These are phyloP conservation scores for Tubosaeta brunneosetosa DNA, from an alignment of 768 basidiomycete genomes.

Conservation along the genomic window DNA sequence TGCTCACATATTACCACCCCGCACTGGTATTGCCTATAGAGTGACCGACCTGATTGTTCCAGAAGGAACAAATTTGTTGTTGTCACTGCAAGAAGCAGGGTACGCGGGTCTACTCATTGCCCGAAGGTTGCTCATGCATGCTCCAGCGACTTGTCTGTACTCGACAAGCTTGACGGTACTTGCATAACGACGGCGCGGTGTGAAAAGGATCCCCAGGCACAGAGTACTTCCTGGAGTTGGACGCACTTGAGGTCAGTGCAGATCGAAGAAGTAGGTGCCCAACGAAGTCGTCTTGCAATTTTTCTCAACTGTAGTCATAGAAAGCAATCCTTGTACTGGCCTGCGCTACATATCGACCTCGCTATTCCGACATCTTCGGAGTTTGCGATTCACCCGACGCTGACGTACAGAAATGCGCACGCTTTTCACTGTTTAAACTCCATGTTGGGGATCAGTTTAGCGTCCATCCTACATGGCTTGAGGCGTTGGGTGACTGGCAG, in stretches of 20 bases:
- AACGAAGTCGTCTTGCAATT: background rate
- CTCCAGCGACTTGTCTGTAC: constrained; percentile 49
- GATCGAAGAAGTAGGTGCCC: constrained; percentile 14
- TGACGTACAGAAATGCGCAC: constrained; percentile 2
- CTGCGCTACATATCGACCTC: constrained; percentile 36
- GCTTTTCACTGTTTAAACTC: constrained; percentile 24
- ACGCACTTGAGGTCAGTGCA: constrained; percentile 19
- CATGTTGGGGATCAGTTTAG: constrained; percentile 18
- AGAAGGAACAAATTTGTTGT: constrained; percentile 39
- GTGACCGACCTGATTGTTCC: constrained; percentile 47
- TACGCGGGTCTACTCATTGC: constrained; percentile 28
- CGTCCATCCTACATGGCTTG: constrained; percentile 30
- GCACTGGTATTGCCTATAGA: constrained; percentile 34
- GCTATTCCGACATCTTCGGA: constrained; percentile 21
- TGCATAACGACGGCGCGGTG: constrained; percentile 29
- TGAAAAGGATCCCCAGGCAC: background rate
- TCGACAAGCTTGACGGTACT: constrained; percentile 48
- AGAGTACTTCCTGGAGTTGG: constrained; percentile 17
- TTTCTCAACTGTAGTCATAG: constrained; percentile 9
- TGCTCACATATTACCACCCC: constrained; percentile 45
- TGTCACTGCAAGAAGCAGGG: constrained; percentile 64
- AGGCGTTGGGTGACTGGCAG: constrained; percentile 51
- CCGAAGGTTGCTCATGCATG: constrained; percentile 2
- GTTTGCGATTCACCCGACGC: constrained; percentile 14
- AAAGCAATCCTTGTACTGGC: constrained; percentile 36